Evolutionary conservation across 1,284 basidiomycete species (phyloP).

Genomic region (Sanghuangporus weigelae): DNA sequence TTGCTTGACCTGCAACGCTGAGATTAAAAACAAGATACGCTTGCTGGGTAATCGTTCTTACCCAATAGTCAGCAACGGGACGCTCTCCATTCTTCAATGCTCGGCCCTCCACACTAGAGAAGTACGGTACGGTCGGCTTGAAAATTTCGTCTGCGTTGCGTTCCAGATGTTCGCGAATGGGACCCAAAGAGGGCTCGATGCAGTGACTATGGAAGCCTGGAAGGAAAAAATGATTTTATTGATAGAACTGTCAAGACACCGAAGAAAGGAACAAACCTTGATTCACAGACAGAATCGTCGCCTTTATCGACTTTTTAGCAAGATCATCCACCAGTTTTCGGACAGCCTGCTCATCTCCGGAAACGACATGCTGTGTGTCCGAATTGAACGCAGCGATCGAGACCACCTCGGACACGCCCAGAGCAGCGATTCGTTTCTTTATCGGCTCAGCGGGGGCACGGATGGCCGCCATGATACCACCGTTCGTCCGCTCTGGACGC

Average conservation of each 20-base stretch:
- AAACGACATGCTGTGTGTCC: slow-evolving; percentile 28
- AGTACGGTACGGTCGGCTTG: slow-evolving; percentile 26
- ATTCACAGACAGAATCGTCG: slow-evolving; percentile 29
- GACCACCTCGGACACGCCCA: slow-evolving; percentile 23
- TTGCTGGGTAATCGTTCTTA: slow-evolving; percentile 15
- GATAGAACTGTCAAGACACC: background rate
- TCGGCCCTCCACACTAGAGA: slow-evolving; percentile 28
- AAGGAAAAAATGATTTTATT: background rate
- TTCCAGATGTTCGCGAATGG: slow-evolving; percentile 27
- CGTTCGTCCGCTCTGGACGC: slow-evolving; percentile 26
- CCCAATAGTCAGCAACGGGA: slow-evolving; percentile 30
- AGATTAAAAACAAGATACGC: background rate
- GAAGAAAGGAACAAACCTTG: slow-evolving; percentile 20
- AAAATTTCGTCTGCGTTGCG: slow-evolving; percentile 20
- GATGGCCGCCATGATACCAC: slow-evolving; percentile 29
- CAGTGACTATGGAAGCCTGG: slow-evolving; percentile 33
- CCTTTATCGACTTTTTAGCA: slow-evolving; percentile 27
- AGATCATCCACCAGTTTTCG: slow-evolving; percentile 26
- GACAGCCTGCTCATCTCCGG: slow-evolving; percentile 28
- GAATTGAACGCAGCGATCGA: slow-evolving; percentile 31
- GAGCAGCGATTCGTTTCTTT: slow-evolving; percentile 23
- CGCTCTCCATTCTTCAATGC: slow-evolving; percentile 19
- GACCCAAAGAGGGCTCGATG: slow-evolving; percentile 25
- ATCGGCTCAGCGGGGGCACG: slow-evolving; percentile 23
- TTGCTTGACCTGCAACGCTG: slow-evolving; percentile 27